Base-by-base conservation (phyloP, 2,329 filamentous ascomycete species). In the Pyricularia pennisetigena region DNA sequence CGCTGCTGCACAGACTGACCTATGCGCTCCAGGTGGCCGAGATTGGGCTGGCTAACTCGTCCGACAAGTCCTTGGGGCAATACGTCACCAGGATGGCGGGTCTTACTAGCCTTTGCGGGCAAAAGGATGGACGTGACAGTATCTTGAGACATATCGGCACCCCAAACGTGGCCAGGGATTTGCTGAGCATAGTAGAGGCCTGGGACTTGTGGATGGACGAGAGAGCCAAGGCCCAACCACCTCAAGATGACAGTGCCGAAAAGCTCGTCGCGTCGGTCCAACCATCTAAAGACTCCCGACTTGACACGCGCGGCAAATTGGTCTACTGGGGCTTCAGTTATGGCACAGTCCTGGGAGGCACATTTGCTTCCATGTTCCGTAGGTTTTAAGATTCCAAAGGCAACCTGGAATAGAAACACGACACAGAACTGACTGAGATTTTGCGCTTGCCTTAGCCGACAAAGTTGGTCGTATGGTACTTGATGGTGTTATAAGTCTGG, bases 311-410 rank as follows among this genome's bases (percentile, higher is more conserved):
- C 59, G 72, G 73, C 1, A 74, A 74, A 67, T 75, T 84, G 7
- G 78, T 76, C 63, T 86, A 84, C 72, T 86, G 83, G 83, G 84
- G 84, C 0, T 82, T 85, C 69, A 85, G 82, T 70, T 86, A 86
- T 70, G 84, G 84, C 10, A 84, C 83, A 8, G 73, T 85, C 2
- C 76, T 86, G 0, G 84, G 84, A 3, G 82, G 80, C 14, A 81
- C 80, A 0, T 85, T 85, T 72, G 83, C 83, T 3, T 78, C 81
- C 2, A 78, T 86, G 75, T 68, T 54, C 24, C 54, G 57, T 68
- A 23, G 10, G 62, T 8, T 32, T 63, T 24, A 28, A n/a, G 20
- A n/a, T n/a, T 12, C 26, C 62, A 32, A 16, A 63, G n/a, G 6
- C 6, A 10, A 4, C n/a, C 24, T 24, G 16, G 26, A 64, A 28